These are phyloP conservation scores for Gynostemma pentaphyllum DNA, from an alignment of 306 rosid genomes.

Conservation along the genomic window DNA sequence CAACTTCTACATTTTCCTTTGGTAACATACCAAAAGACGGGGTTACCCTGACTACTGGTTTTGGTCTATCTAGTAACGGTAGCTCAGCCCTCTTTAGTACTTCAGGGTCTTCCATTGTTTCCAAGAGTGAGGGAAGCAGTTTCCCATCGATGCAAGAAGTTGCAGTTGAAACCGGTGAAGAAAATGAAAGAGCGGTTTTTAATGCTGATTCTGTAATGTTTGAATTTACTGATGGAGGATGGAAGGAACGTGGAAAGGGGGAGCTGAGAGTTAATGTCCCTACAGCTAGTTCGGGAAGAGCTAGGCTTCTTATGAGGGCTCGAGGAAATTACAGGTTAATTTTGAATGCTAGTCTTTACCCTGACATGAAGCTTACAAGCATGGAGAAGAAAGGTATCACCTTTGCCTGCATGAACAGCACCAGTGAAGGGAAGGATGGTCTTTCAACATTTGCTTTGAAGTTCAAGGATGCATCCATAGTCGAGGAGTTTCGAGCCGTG, in stretches of 20 bases:
- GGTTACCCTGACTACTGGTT: conserved; percentile 34
- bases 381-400: conserved; percentile 93
- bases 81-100: conserved; percentile 50
- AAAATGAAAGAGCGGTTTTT: conserved; percentile 62
- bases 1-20: conserved; percentile 67
- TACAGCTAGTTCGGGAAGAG: conserved; percentile 37
- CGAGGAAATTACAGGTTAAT: conserved; percentile 74
- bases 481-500: conserved; percentile 60
- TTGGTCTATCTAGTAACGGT: conserved; percentile 59
- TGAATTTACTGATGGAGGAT: conserved; percentile 61
- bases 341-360: conserved; percentile 75
- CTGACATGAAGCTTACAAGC: conserved; percentile 72
- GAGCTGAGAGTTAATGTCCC: conserved; percentile 70
- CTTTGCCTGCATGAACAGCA: conserved; percentile 86
- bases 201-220: conserved; percentile 65
- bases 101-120: conserved; percentile 29
- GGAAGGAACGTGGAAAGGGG: conserved; percentile 99
- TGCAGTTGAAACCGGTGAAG: conserved; percentile 86
- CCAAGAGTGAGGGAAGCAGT: conserved; percentile 54
- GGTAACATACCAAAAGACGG: conserved; percentile 52
- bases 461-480: conserved; percentile 65
- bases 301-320: conserved; percentile 74
- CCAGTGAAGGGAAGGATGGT: conserved; percentile 52
- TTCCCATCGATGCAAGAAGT: conserved; percentile 65
- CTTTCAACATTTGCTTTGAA: conserved; percentile 85